Evolutionary conservation across 2,329 filamentous ascomycete genomes (phyloP).

Genomic region (Herpotrichia juniperi): DNA sequence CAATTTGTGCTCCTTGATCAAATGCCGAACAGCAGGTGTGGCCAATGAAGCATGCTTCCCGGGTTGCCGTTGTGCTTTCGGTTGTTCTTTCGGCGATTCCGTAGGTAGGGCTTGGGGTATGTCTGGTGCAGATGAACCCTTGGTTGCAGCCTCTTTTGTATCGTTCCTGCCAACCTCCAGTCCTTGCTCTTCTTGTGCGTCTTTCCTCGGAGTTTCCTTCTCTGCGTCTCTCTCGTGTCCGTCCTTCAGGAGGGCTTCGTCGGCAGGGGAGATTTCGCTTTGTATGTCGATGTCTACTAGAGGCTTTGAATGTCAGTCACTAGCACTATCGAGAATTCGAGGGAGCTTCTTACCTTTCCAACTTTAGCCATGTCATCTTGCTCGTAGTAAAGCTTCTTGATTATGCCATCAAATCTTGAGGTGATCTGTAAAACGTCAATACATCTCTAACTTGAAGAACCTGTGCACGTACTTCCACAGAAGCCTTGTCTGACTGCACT

Average conservation of each 20-base stretch:
- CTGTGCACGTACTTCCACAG: conserved; percentile 56
- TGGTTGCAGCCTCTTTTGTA: conserved; percentile 31
- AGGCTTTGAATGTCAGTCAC: conserved; percentile 59
- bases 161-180: conserved; percentile 42
- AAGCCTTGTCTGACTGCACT: conserved; percentile 96
- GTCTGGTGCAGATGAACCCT: conserved; percentile 19
- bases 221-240: conserved; percentile 32
- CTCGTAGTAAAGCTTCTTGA: conserved; percentile 96
- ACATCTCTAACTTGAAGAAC: neutral
- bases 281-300: conserved; percentile 95
- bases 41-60: conserved; percentile 77
- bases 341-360: conserved; percentile 62
- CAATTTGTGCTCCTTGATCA: conserved; percentile 79
- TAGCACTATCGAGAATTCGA: neutral
- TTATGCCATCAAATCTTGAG: conserved; percentile 90
- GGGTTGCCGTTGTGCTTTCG: conserved; percentile 41
- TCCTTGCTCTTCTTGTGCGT: conserved; percentile 23
- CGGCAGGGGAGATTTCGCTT: conserved; percentile 71
- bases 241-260: conserved; percentile 52
- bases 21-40: conserved; percentile 88
- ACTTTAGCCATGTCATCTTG: conserved; percentile 96
- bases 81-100: conserved; percentile 22
- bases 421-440: conserved; percentile 71
- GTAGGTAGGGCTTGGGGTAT: conserved; percentile 25
- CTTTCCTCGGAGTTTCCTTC: conserved; percentile 20